Base-by-base conservation (phyloP, 495 filamentous ascomycete species). In the Aspergillus coremiiformis region DNA sequence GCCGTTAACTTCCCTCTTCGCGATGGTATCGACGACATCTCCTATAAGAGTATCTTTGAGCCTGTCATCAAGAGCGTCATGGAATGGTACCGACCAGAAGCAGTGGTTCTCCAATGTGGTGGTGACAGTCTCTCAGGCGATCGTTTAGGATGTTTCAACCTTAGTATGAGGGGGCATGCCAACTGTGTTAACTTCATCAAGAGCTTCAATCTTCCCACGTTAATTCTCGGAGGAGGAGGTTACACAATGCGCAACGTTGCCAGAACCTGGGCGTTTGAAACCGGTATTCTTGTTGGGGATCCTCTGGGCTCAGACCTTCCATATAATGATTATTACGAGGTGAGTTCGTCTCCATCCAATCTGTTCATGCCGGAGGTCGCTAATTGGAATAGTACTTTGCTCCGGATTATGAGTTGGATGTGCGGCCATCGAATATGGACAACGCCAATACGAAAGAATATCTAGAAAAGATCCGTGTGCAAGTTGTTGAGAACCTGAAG, bases 161-260 rank as follows among this genome's bases (percentile, higher is more conserved):
- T 99, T 15, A 96, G 90, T 66, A 97, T 99, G 93, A 78, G 83
- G 43, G 93, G 93, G 5, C 93, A 99, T 56, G 93, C 94, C 35
- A 99, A 97, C 71, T 99, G 93, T 62, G 93, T 99, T 35, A 88
- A 86, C 49, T 99, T 84, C 58, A 89, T 99, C 32, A 95, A 95
- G 70, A 85, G 81, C 61, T 99, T 96, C 72, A 84, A 85, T 51
- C 75, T 95, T 45, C 93, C 94, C 0, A 92, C 90, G 10, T 75
- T 99, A 44, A 87, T 99, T 7, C 78, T 99, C 10, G 93, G 93
- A 30, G 93, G 93, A 30, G 93, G 93, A 59, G 93, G 93, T 19
- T 99, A 99, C 66, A 99, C 94, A 7, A 99, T 99, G 93, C 83
- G 93, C 23, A 99, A 99, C 54, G 93, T 99, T 24, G 88, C 92